Evolutionary conservation across 768 basidiomycete species (phyloP), one percentile per base, ranked within the genome.

Genomic region (Clavaria fumosa): DNA sequence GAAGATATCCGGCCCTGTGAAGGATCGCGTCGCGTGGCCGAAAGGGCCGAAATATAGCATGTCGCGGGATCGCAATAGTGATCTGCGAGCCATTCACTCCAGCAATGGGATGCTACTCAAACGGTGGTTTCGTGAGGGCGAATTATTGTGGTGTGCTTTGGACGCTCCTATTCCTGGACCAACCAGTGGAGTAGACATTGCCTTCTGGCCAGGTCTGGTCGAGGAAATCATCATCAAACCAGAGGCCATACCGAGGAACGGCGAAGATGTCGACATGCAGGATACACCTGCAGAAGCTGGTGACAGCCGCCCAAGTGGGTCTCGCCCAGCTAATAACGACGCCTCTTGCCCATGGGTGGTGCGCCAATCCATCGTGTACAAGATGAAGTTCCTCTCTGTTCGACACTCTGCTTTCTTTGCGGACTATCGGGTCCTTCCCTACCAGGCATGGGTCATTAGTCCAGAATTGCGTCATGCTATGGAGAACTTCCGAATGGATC

Each of bases 151-250:
- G 78, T 78, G 73, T 38, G 63, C 64, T 7, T 56, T 85, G 22
- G 53, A 61, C 26, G 51, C 59, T 6, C 61, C 74, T 0, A 75
- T 83, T 26, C 45, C 51, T 2, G 63, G 64, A 1, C 50, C 58
- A 1, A 49, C 53, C 3, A 53, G 52, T 1, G 52, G 57, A 12
- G 59, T 58, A 12, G 60, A 66, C 34, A 78, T 88, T 44, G 49
- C 55, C 18, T 77, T 71, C 47, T 88, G 84, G 84, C 83, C 83
- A 1, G 80, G 69, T 1, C 47, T 84, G 15, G 66, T 86, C 5
- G 66, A 75, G 12, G 70, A 77, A 40, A 52, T 64, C 11, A 64
- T 60, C 39, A 51, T 78, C 37, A 71, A 66, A 48, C 58, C 63
- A 2, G 54, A 60, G 28, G 51, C 69, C 19, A 45, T 62, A 1